Evolutionary conservation across 192 early-diverging fungal genomes (phyloP).

Genomic region (Linnemannia hyalina): DNA sequence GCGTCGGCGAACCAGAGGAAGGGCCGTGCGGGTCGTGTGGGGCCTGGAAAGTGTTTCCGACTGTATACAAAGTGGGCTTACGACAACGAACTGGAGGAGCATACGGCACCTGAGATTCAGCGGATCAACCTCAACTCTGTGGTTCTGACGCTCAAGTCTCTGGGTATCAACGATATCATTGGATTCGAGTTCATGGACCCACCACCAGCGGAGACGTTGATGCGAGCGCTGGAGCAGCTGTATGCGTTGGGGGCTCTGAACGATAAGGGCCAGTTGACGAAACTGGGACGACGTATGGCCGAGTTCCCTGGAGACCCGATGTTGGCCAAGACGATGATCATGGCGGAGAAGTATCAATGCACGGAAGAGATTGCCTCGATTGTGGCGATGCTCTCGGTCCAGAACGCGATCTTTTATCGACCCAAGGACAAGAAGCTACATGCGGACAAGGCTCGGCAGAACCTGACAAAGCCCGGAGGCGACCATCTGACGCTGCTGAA

Average conservation of each 20-base stretch:
- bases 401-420: slow-evolving; percentile 82
- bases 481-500: slow-evolving; percentile 94
- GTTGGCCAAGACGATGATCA: slow-evolving; percentile 92
- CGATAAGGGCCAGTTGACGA: slow-evolving; percentile 93
- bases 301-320: slow-evolving; percentile 98
- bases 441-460: slow-evolving; percentile 94
- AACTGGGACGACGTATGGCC: slow-evolving; percentile 96
- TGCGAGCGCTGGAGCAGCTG: slow-evolving; percentile 92
- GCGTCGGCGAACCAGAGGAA: slow-evolving; percentile 95
- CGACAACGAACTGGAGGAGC: slow-evolving; percentile 94
- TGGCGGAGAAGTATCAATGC: slow-evolving; percentile 93
- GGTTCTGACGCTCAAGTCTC: slow-evolving; percentile 90
- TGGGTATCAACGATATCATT: slow-evolving; percentile 97
- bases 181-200: slow-evolving; percentile 99
- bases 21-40: slow-evolving; percentile 95
- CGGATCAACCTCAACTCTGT: slow-evolving; percentile 93
- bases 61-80: slow-evolving; percentile 95
- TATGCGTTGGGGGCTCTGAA: slow-evolving; percentile 95
- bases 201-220: slow-evolving; percentile 91
- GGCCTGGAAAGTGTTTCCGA: slow-evolving; percentile 97
- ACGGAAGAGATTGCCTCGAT: slow-evolving; percentile 95
- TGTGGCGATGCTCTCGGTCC: slow-evolving; percentile 93
- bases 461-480: slow-evolving; percentile 91
- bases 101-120: slow-evolving; percentile 97
- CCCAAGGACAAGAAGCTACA: slow-evolving; percentile 94